These are phyloP conservation scores for Fusarium anguioides DNA, from an alignment of 2,329 filamentous ascomycete species.

Conservation along the genomic window DNA sequence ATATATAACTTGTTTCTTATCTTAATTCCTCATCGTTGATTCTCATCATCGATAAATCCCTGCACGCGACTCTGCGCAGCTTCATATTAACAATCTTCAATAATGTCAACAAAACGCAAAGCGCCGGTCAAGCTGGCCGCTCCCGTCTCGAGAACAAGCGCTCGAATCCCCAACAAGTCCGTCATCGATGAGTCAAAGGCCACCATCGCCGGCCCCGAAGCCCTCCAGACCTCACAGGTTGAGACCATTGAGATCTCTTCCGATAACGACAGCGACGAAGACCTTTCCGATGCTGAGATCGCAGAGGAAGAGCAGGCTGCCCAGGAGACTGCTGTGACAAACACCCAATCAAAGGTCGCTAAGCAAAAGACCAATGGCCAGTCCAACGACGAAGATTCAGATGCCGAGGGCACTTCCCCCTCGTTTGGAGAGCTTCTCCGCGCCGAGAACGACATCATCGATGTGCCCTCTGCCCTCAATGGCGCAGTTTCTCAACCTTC, in stretches of 20 bases:
- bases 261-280: slow-evolving; percentile 62
- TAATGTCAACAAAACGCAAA: slow-evolving; percentile 72
- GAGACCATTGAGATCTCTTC: slow-evolving; percentile 69
- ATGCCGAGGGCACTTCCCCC: slow-evolving; percentile 65
- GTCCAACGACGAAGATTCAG: slow-evolving; percentile 51
- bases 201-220: slow-evolving; percentile 60
- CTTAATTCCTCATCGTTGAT: not conserved
- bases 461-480: slow-evolving; percentile 65
- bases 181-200: slow-evolving; percentile 69
- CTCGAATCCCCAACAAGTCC: slow-evolving; percentile 61
- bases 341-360: slow-evolving; percentile 32
- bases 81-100: slow-evolving; percentile 27
- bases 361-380: slow-evolving; percentile 44
- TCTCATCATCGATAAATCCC: slow-evolving; percentile 8
- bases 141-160: slow-evolving; percentile 65
- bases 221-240: slow-evolving; percentile 51
- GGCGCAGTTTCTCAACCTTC: slow-evolving; percentile 53
- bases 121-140: slow-evolving; percentile 66
- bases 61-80: slow-evolving; percentile 31
- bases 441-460: slow-evolving; percentile 76
- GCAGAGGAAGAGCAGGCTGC: slow-evolving; percentile 39
- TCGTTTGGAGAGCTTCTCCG: slow-evolving; percentile 90
- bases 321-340: slow-evolving; percentile 18
- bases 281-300: slow-evolving; percentile 59
- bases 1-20: not conserved